A percentile compares a stretch with the other conserved stretches of the same genome.
Conservation (phyloP, 148 eudicot species). For the Camellia sinensis region DNA sequence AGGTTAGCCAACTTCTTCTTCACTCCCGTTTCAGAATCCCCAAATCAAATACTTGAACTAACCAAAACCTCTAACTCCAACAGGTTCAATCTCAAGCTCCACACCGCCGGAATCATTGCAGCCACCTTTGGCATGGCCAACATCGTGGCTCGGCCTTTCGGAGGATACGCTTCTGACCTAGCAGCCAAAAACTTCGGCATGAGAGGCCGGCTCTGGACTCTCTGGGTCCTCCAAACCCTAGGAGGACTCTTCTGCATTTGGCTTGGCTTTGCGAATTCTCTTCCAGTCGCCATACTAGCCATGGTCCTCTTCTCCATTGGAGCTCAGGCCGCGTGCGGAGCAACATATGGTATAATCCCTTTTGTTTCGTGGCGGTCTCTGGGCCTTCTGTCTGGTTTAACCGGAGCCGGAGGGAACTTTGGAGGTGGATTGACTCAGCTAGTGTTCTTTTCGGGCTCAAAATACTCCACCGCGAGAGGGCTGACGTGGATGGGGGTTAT, state of each 20-base stretch:
- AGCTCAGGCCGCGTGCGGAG: constrained; percentile 60
- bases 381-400: constrained; percentile 48
- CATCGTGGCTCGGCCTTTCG: constrained; percentile 55
- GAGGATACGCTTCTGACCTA: constrained; percentile 61
- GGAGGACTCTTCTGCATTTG: constrained; percentile 66
- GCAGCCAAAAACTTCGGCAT: constrained; percentile 59
- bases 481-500: constrained; percentile 47
- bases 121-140: constrained; percentile 83
- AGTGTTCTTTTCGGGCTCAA: constrained; percentile 33
- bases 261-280: constrained; percentile 42
- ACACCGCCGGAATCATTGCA: constrained; percentile 67
- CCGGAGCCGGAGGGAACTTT: constrained; percentile 57
- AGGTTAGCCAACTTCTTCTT: not conserved
- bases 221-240: constrained; percentile 69
- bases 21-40: too few relatives aligned
- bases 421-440: constrained; percentile 52
- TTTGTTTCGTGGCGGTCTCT: constrained; percentile 47
- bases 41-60: too few relatives aligned
- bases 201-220: constrained; percentile 82
- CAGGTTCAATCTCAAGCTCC: constrained; percentile 59
- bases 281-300: constrained; percentile 26
- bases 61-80: too few relatives aligned
- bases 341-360: constrained; percentile 54
- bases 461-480: constrained; percentile 23
- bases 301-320: constrained; percentile 50